Conservation (phyloP, 768 basidiomycete species). For the Phlegmacium glaucopus region DNA sequence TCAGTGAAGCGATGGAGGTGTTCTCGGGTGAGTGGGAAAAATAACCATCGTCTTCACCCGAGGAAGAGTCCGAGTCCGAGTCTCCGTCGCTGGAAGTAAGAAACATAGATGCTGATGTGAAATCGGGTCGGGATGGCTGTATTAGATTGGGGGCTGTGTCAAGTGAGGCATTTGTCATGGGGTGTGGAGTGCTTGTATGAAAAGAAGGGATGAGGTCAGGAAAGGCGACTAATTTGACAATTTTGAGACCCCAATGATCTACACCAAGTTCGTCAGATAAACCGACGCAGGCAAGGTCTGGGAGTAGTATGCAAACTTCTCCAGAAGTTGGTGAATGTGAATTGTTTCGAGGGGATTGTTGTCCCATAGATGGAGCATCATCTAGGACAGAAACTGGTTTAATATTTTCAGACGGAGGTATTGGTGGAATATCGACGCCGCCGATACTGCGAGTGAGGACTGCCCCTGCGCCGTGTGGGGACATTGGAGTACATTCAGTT, state of each 20-base stretch:
- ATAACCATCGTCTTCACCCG: constrained; percentile 52
- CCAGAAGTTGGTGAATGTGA: constrained; percentile 53
- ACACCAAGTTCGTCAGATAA: constrained; percentile 60
- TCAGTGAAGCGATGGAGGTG: constrained; percentile 29
- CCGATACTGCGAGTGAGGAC: constrained; percentile 48
- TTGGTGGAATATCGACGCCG: constrained; percentile 30
- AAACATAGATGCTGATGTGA: constrained; percentile 4
- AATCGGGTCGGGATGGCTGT: constrained; percentile 8
- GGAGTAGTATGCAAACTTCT: constrained; percentile 60
- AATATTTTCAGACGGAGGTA: background rate
- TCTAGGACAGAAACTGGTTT: background rate
- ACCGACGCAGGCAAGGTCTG: constrained; percentile 76
- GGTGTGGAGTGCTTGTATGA: constrained; percentile 6
- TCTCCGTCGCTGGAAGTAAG: constrained; percentile 1
- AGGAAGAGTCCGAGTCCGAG: constrained; percentile 20
- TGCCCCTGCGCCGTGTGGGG: constrained; percentile 25
- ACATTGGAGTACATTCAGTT: constrained; percentile 10
- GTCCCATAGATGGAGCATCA: constrained; percentile 1
- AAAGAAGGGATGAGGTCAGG: constrained; percentile 60
- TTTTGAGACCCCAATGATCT: constrained; percentile 73
- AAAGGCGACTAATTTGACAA: constrained; percentile 74
- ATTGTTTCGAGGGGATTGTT: constrained; percentile 26
- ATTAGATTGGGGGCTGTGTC: background rate
- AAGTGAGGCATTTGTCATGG: background rate
- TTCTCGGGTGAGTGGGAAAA: constrained; percentile 56